These are phyloP conservation scores for Sisymbrium altissimum DNA, from an alignment of 345 rosid species.

Conservation along the genomic window DNA sequence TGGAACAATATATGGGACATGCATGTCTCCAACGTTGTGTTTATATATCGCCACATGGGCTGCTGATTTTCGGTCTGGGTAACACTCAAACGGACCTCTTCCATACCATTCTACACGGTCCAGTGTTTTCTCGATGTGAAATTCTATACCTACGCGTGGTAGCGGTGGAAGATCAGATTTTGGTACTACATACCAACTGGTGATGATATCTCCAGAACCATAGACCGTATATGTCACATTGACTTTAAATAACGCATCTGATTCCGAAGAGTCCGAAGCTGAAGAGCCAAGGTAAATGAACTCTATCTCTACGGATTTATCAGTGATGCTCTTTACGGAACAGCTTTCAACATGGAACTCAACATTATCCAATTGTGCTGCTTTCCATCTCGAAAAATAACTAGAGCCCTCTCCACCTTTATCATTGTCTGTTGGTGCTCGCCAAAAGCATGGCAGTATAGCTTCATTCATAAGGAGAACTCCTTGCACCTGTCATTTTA, in stretches of 20 bases:
- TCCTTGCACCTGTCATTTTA: conserved; percentile 62
- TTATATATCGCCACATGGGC: conserved; percentile 75
- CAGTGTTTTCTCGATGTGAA: conserved; percentile 64
- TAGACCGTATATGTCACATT: conserved; percentile 54
- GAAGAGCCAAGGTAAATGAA: conserved; percentile 45
- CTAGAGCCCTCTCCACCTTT: conserved; percentile 80
- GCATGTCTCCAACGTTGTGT: conserved; percentile 64
- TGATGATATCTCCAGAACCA: conserved; percentile 74
- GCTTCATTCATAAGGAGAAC: conserved; percentile 63
- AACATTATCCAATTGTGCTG: conserved; percentile 53
- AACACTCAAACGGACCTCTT: conserved; percentile 95
- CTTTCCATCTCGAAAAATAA: conserved; percentile 83
- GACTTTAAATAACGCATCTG: conserved; percentile 50
- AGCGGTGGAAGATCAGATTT: conserved; percentile 74
- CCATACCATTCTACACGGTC: conserved; percentile 85
- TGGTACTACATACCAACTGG: conserved; percentile 62
- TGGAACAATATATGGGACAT: conserved; percentile 95
- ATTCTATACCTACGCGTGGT: conserved; percentile 86
- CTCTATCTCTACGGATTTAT: conserved; percentile 47
- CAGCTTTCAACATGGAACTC: conserved; percentile 58
- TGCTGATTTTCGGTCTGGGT: conserved; percentile 95
- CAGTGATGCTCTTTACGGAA: conserved; percentile 45
- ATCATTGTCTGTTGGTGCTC: conserved; percentile 96
- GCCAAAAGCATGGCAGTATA: conserved; percentile 88
- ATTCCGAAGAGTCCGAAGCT: conserved; percentile 29